Conservation (phyloP, 2,329 filamentous ascomycete genomes). For the Cephalotrichum gorgonifer region DNA sequence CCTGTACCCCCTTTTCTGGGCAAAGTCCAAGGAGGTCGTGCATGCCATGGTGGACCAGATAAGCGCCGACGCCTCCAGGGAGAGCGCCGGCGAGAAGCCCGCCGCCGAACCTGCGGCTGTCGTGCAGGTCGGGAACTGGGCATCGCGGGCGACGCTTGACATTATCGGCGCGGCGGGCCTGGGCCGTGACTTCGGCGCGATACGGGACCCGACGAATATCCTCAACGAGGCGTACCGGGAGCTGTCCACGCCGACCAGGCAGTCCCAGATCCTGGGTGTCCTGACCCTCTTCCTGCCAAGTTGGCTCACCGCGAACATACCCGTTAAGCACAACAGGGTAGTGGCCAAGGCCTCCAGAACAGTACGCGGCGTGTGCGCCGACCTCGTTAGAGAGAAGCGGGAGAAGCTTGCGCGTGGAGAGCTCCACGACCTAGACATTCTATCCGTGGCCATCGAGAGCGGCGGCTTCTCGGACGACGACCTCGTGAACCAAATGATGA, state of each 20-base stretch:
- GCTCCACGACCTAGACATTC: slow-evolving; percentile 50
- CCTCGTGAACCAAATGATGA: slow-evolving; percentile 84
- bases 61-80: slow-evolving; percentile 17
- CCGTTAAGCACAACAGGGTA: slow-evolving; percentile 60
- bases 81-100: slow-evolving; percentile 14
- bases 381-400: slow-evolving; percentile 64
- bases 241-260: slow-evolving; percentile 41
- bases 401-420: slow-evolving; percentile 31
- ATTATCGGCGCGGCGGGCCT: slow-evolving; percentile 67
- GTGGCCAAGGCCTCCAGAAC: slow-evolving; percentile 24
- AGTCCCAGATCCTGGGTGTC: slow-evolving; percentile 45
- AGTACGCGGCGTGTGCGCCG: slow-evolving; percentile 15
- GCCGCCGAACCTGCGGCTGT: slow-evolving; percentile 20
- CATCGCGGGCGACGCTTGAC: slow-evolving; percentile 59
- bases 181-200: slow-evolving; percentile 59
- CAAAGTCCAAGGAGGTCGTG: slow-evolving; percentile 60
- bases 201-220: slow-evolving; percentile 47
- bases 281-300: slow-evolving; percentile 52
- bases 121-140: slow-evolving; percentile 52
- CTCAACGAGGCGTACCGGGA: slow-evolving; percentile 47
- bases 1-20: slow-evolving; percentile 76
- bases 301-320: slow-evolving; percentile 47
- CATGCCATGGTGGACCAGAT: slow-evolving; percentile 41
- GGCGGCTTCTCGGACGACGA: slow-evolving; percentile 69
- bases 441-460: slow-evolving; percentile 69